Evolutionary conservation across 2,329 filamentous ascomycete genomes (phyloP).

Genomic region (Sporothrix brunneoviolacea): DNA sequence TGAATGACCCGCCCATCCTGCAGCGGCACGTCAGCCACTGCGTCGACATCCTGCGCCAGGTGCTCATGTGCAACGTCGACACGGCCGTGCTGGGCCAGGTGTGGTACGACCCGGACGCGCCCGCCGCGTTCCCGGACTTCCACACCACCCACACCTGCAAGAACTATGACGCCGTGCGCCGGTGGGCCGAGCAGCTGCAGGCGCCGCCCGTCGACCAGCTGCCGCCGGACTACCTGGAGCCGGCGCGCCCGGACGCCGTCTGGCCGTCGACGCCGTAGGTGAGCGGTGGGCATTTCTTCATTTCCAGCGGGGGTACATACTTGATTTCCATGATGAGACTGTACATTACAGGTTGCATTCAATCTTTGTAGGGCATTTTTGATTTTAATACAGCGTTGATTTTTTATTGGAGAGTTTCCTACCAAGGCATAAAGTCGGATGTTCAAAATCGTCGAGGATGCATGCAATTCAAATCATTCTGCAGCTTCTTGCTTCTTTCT

Average conservation of each 20-base stretch:
- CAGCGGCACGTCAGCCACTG: slow-evolving; percentile 55
- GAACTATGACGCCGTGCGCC: slow-evolving; percentile 25
- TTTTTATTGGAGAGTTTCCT: too few species aligned
- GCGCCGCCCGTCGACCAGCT: slow-evolving; percentile 20
- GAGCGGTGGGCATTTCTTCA: too few species aligned
- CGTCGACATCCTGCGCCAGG: slow-evolving; percentile 54
- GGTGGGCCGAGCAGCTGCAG: slow-evolving; percentile 49
- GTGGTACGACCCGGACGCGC: slow-evolving; percentile 41
- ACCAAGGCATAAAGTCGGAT: too few species aligned
- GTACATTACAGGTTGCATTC: too few species aligned
- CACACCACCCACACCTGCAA: slow-evolving; percentile 52
- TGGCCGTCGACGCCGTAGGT: background rate
- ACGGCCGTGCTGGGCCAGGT: slow-evolving; percentile 55
- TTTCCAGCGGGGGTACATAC: too few species aligned
- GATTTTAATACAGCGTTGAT: too few species aligned
- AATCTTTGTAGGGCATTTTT: too few species aligned
- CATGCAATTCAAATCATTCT: too few species aligned
- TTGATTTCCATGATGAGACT: too few species aligned
- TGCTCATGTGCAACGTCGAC: slow-evolving; percentile 57
- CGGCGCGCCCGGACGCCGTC: background rate
- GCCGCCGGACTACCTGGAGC: slow-evolving; percentile 7
- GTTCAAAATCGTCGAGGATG: too few species aligned
- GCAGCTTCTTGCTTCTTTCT: too few species aligned
- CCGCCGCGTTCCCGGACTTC: slow-evolving; percentile 52
- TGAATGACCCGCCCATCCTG: slow-evolving; percentile 48